Evolutionary conservation across 2,329 filamentous ascomycete species (phyloP), one percentile per base, ranked within the genome.

Genomic region (Penicillium sclerotiorum): DNA sequence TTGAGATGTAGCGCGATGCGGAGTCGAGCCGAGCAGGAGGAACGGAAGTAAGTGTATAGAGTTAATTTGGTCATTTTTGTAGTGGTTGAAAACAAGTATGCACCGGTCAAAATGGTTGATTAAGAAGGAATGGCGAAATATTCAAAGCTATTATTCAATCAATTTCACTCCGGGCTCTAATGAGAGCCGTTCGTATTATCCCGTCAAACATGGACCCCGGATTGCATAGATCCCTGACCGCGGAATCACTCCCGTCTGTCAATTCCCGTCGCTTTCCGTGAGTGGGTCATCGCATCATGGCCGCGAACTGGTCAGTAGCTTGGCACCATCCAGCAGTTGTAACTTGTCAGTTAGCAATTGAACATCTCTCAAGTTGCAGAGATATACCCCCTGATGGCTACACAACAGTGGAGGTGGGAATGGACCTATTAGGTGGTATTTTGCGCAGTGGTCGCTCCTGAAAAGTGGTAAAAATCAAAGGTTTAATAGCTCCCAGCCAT

Each of bases 1-100:
- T 86, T 86, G 43, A 82, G 70, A 47, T 80, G 70, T 1, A 84
- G 71, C 9, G 81, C 80, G 51, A 86, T 85, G 38, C 82, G 81
- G 5, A 87, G 70, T 11, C 84, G 79, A 1, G 79, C 82, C 1
- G 82, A 80, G 69, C 82, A 86, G 13, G 82, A 85, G 40, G 83
- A 86, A 54, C 81, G 76, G 68, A 80, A 85, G 70, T 84, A 86
- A 52, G 76, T 80, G 71, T 86, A 78, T 8, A 86, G 77, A 2
- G 64, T 68, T 39, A 68, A 49, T 52, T 51, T 54, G 28, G 55
- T 49, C 43, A 57, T 15, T 57, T 61, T 68, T 50, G 46, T 59
- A 45, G 13, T 37, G 25, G 15, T 41, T 28, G 13, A 13, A 8
- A 15, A 30, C 20, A 22, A 8, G 22, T 17, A 38, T 38, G 17